These are phyloP conservation scores for Pholiota microspora DNA, from an alignment of 768 basidiomycete genomes.

Conservation along the genomic window DNA sequence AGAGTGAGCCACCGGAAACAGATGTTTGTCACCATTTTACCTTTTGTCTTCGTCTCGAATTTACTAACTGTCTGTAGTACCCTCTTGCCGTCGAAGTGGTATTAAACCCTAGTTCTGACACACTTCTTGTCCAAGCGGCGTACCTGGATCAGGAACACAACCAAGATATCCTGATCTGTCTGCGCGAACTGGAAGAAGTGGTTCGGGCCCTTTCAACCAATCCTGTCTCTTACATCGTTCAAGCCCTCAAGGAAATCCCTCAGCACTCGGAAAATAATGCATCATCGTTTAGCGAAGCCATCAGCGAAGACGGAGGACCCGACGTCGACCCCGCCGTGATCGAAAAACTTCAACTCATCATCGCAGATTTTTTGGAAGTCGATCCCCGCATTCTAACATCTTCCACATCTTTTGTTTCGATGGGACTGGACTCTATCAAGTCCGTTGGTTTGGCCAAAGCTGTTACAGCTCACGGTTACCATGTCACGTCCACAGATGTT, in stretches of 20 bases:
- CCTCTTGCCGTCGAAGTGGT: conserved; percentile 30
- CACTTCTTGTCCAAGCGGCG: conserved; percentile 22
- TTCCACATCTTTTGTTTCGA: conserved; percentile 37
- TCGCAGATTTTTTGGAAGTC: conserved; percentile 27
- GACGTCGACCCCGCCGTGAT: conserved; percentile 15
- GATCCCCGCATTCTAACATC: conserved; percentile 18
- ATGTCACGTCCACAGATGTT: conserved; percentile 34
- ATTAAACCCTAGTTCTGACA: conserved; percentile 22
- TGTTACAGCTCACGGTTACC: conserved; percentile 30
- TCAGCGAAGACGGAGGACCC: background rate
- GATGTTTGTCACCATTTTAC: conserved; percentile 24
- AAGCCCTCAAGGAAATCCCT: conserved; percentile 2
- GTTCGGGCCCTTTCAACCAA: conserved; percentile 13
- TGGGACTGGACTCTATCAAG: conserved; percentile 48
- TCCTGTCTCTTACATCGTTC: conserved; percentile 7
- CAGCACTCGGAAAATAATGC: background rate
- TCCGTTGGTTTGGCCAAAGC: conserved; percentile 40
- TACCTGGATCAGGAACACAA: conserved; percentile 20
- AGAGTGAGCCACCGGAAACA: conserved; percentile 29
- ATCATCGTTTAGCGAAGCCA: background rate
- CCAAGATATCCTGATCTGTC: conserved; percentile 12
- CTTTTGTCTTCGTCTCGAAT: conserved; percentile 1
- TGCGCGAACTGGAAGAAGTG: conserved; percentile 23
- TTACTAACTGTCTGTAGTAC: conserved; percentile 19
- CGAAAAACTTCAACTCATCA: conserved; percentile 14